A percentile compares a stretch with the other conserved stretches of the same genome.
phyloP scores from a whole-genome alignment of 805 yeast genomes.

The Clavispora carvajalis region DNA sequence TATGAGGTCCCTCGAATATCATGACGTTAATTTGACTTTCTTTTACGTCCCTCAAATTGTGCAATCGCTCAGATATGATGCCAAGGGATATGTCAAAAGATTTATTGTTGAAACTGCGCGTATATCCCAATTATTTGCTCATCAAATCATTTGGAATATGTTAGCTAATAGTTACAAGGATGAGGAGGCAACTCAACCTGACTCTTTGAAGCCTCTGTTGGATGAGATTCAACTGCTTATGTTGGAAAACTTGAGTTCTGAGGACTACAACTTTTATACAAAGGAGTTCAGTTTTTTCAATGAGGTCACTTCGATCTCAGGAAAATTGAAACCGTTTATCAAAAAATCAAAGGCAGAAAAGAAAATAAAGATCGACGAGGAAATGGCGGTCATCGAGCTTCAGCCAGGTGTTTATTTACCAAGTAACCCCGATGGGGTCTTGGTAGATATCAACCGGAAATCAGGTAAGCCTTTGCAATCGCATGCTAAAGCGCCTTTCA shows the following conservation, averaged over 20 bases:
- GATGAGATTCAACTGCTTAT: conserved; percentile 67
- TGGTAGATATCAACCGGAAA: conserved; percentile 83
- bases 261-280: conserved; percentile 65
- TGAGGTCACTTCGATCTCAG: conserved; percentile 90
- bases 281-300: conserved; percentile 85
- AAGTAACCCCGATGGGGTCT: conserved; percentile 93
- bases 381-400: conserved; percentile 73
- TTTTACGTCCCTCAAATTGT: conserved; percentile 98
- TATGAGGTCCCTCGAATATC: conserved; percentile 82
- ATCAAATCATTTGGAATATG: conserved; percentile 98
- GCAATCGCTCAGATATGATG: conserved; percentile 81
- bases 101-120: conserved; percentile 89
- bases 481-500: conserved; percentile 97
- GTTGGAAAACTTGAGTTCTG: conserved; percentile 53
- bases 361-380: conserved; percentile 93
- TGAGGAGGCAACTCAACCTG: conserved; percentile 79
- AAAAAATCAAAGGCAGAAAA: conserved; percentile 94
- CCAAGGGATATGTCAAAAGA: conserved; percentile 77
- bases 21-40: conserved; percentile 82
- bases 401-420: conserved; percentile 88
- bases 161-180: conserved; percentile 87
- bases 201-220: conserved; percentile 73
- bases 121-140: conserved; percentile 87
- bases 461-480: conserved; percentile 95
- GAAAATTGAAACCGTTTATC: conserved; percentile 90